phyloP scores from a whole-genome alignment of 768 basidiomycete genomes.

The Lyophyllum decastes region DNA sequence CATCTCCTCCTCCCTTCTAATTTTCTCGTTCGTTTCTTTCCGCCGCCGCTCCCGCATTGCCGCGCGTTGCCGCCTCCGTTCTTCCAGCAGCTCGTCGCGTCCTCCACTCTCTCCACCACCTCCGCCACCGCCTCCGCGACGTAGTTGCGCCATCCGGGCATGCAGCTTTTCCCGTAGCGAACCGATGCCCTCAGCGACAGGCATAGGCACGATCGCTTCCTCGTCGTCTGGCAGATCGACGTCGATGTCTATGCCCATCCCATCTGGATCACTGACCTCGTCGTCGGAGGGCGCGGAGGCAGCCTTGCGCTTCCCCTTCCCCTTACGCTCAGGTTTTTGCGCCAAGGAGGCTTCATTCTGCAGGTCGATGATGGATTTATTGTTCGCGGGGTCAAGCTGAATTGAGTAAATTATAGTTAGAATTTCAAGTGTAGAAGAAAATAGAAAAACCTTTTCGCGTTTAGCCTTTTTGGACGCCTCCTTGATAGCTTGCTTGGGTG shows the following conservation, averaged over 20 bases:
- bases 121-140: slow-evolving; percentile 42
- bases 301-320: slow-evolving; percentile 57
- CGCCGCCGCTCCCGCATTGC: slow-evolving; percentile 83
- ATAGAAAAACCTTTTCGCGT: slow-evolving; percentile 69
- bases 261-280: slow-evolving; percentile 28
- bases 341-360: slow-evolving; percentile 51
- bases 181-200: slow-evolving; percentile 59
- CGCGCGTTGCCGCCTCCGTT: slow-evolving; percentile 73
- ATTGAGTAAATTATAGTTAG: neutral
- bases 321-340: slow-evolving; percentile 28
- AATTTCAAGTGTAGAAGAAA: neutral
- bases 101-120: slow-evolving; percentile 61
- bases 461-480: slow-evolving; percentile 89
- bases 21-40: slow-evolving; percentile 86
- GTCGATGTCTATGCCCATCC: slow-evolving; percentile 40
- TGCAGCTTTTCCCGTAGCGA: slow-evolving; percentile 74
- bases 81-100: slow-evolving; percentile 82
- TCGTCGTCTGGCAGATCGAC: slow-evolving; percentile 32
- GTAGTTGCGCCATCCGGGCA: slow-evolving; percentile 68
- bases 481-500: slow-evolving; percentile 83
- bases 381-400: slow-evolving; percentile 91
- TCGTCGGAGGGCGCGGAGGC: slow-evolving; percentile 28
- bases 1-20: slow-evolving; percentile 60
- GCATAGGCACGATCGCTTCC: slow-evolving; percentile 60
- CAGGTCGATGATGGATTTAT: slow-evolving; percentile 74